Base-by-base conservation (phyloP, 306 rosid species). In the Lithocarpus polystachyus region DNA sequence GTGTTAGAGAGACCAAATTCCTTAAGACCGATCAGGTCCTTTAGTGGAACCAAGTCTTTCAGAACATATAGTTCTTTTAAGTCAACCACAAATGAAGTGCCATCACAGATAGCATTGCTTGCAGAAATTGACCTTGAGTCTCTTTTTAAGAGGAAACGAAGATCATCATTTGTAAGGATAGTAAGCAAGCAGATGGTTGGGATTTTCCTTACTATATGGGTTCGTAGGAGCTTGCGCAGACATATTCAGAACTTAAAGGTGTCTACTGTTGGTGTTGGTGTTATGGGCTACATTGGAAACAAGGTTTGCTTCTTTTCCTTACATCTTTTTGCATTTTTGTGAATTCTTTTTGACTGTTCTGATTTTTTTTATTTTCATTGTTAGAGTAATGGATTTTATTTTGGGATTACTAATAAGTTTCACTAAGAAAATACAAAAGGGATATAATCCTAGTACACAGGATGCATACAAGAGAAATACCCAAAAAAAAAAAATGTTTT, bases 151-250 rank as follows among this genome's bases (percentile, higher is more conserved):
- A 82, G 89, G 68, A 92, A 92, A 87, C 88, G 93, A 86, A 84
- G 83, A 76, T 84, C 97, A 31, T 59, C 92, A 5, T 94, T 84
- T 81, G 93, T 94, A 29, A 92, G 89, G 89, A 91, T 94, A 73
- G 94, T 91, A 68, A 94, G 97, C 79, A 94, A 94, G 82, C 98
- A 94, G 86, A 91, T 94, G 98, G 97, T 94, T 80, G 98, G 98
- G 71, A 51, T 94, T 84, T 94, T 89, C 90, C 83, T 94, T 71
- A 87, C 97, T 35, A 29, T 94, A 17, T 94, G 98, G 98, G 97
- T 89, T 56, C 97, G 98, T 37, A 86, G 92, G 80, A 84, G 90
- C 80, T 85, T 94, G 89, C 91, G 97, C 9, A 91, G 89, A 75
- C 97, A 94, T 83, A 94, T 94, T 84, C 97, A 89, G 81, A 94